phyloP scores from a whole-genome alignment of 768 basidiomycete genomes.

The Udeniomyces megalosporus region DNA sequence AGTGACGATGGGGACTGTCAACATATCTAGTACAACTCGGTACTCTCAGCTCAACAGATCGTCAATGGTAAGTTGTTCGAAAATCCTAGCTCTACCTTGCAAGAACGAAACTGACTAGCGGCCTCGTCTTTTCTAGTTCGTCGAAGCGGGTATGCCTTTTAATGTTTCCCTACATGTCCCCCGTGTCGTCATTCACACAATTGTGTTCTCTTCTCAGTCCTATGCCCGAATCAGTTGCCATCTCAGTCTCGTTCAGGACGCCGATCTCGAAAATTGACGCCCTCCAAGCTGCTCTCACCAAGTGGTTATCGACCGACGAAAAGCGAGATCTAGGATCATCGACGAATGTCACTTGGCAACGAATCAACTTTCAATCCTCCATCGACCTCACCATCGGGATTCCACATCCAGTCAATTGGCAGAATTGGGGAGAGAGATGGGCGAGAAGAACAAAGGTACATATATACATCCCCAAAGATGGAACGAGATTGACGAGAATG shows the following conservation, averaged over 20 bases:
- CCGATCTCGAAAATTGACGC: conserved; percentile 54
- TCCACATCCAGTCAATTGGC: conserved; percentile 26
- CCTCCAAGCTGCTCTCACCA: conserved; percentile 49
- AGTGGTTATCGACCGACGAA: conserved; percentile 62
- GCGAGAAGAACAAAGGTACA: conserved; percentile 59
- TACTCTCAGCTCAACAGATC: conserved; percentile 15
- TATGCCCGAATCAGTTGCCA: conserved; percentile 41
- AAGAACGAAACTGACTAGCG: too few relatives aligned
- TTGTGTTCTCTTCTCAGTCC: not conserved
- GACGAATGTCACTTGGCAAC: conserved; percentile 43
- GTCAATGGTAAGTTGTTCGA: not conserved
- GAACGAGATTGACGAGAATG: too few relatives aligned
- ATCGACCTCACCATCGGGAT: conserved; percentile 54
- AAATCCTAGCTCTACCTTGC: conserved; percentile 23
- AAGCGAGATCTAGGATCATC: conserved; percentile 60
- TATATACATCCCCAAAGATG: conserved; percentile 46
- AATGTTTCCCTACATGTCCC: not conserved
- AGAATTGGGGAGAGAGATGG: conserved; percentile 50
- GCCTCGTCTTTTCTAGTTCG: conserved; percentile 31
- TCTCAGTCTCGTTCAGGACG: conserved; percentile 66
- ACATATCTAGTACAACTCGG: conserved; percentile 57
- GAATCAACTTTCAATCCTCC: conserved; percentile 49
- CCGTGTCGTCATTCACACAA: not conserved
- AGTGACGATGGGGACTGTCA: too few relatives aligned
- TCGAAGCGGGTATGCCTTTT: conserved; percentile 20